A percentile compares a stretch with the other conserved stretches of the same genome.
Conservation (phyloP, 345 rosid species). For the Raphanus sativus region DNA sequence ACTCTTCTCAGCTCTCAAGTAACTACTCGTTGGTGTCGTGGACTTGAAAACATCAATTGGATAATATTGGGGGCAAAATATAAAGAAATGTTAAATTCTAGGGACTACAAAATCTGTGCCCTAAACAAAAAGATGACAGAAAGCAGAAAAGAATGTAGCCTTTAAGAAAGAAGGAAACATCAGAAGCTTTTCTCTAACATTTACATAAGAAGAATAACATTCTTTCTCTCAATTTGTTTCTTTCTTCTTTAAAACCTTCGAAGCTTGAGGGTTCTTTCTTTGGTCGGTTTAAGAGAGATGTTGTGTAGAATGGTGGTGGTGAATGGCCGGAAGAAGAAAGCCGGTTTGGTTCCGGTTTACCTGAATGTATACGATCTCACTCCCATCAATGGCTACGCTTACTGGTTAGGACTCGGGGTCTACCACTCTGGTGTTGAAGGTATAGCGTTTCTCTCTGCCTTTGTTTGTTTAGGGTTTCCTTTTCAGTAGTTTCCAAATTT, state of each 20-base stretch:
- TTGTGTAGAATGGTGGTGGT: conserved; percentile 60
- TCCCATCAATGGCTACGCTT: conserved; percentile 94
- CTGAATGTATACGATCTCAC: conserved; percentile 95
- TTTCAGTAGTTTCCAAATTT: conserved; percentile 30
- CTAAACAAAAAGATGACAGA: conserved; percentile 26
- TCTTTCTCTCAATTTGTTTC: neutral
- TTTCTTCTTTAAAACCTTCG: too few species aligned
- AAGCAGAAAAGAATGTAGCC: conserved; percentile 35
- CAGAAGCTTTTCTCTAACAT: conserved; percentile 31
- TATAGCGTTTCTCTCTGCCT: conserved; percentile 18
- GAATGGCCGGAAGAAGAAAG: conserved; percentile 61
- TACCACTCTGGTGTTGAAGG: conserved; percentile 99
- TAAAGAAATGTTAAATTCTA: neutral
- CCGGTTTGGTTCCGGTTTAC: conserved; percentile 82
- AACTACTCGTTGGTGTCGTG: conserved; percentile 22
- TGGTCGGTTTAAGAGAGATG: conserved; percentile 44
- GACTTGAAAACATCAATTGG: neutral
- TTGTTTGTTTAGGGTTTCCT: neutral
- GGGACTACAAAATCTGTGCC: conserved; percentile 2
- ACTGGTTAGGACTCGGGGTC: conserved; percentile 96
- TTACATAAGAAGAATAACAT: conserved; percentile 15
- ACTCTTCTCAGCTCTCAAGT: neutral
- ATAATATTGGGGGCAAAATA: conserved; percentile 21
- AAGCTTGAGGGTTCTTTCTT: neutral
- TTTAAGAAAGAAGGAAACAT: conserved; percentile 21